A percentile compares a stretch with the other conserved stretches of the same genome.
phyloP scores from a whole-genome alignment of 2,329 filamentous ascomycete genomes.

The Phyllosticta citribraziliensis region DNA sequence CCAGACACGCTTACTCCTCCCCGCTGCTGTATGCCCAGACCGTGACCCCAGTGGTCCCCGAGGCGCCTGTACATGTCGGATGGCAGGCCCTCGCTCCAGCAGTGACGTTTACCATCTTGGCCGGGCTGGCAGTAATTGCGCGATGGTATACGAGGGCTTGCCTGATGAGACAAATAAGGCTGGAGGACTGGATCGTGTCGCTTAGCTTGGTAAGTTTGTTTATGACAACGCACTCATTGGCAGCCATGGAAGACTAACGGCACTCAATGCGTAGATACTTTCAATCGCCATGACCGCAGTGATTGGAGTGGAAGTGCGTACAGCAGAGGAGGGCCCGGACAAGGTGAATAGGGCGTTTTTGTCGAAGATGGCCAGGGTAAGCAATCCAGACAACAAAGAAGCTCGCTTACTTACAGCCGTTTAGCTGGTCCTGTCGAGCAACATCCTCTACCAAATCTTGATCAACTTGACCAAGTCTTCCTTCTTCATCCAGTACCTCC shows the following conservation, averaged over 20 bases:
- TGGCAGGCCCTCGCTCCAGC: slow-evolving; percentile 19
- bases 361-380: slow-evolving; percentile 10
- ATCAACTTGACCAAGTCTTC: slow-evolving; percentile 25
- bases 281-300: slow-evolving; percentile 21
- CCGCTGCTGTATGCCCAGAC: slow-evolving; percentile 4
- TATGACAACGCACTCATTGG: not conserved
- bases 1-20: not conserved
- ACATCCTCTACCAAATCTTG: slow-evolving; percentile 22
- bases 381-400: not conserved
- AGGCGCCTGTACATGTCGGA: not conserved
- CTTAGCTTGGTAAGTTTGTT: slow-evolving; percentile 17
- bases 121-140: slow-evolving; percentile 16
- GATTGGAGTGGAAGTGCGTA: slow-evolving; percentile 15
- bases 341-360: not conserved
- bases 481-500: slow-evolving; percentile 23
- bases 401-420: not conserved
- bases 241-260: no score
- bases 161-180: slow-evolving; percentile 12
- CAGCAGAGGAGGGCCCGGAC: not conserved
- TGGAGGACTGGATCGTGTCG: slow-evolving; percentile 22
- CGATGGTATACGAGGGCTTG: slow-evolving; percentile 21
- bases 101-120: slow-evolving; percentile 18
- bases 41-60: not conserved
- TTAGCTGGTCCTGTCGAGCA: slow-evolving; percentile 23
- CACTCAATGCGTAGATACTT: slow-evolving; percentile 13